Conservation (phyloP, 345 rosid species). For the Salix udensis region DNA sequence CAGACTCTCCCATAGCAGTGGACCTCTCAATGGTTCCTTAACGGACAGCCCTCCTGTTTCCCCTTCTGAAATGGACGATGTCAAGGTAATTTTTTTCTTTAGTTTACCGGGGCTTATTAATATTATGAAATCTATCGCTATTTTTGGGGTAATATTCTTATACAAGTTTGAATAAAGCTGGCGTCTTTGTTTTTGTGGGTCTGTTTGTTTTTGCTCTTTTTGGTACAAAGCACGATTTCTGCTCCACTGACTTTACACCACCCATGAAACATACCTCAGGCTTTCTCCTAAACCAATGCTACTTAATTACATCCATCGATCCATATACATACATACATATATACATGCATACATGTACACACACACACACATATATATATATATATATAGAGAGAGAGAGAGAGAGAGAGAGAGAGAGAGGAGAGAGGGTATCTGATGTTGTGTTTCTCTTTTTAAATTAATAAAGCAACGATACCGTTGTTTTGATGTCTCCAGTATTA, state of each 20-base stretch:
- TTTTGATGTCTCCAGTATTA: background rate
- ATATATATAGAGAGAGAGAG: background rate
- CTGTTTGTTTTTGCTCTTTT: slow-evolving; percentile 3
- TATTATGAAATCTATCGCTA: background rate
- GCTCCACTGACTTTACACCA: slow-evolving; percentile 28
- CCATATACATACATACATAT: too few relatives aligned
- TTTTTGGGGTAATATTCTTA: background rate
- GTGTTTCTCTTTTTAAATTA: slow-evolving; percentile 8
- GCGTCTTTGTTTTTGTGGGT: slow-evolving; percentile 3
- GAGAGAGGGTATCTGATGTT: background rate
- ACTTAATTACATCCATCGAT: background rate
- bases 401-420: background rate
- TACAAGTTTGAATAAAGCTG: background rate
- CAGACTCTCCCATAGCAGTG: slow-evolving; percentile 82
- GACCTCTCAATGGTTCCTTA: slow-evolving; percentile 74
- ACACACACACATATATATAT: too few relatives aligned
- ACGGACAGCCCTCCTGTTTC: slow-evolving; percentile 98
- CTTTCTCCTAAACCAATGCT: slow-evolving; percentile 57
- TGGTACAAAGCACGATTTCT: slow-evolving; percentile 30
- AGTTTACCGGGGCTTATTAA: background rate
- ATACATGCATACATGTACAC: too few relatives aligned
- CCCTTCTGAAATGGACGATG: slow-evolving; percentile 72
- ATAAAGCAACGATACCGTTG: background rate
- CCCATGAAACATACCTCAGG: slow-evolving; percentile 29
- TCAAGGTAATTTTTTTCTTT: slow-evolving; percentile 41